Percentiles rank a stretch among this genome's conserved stretches.
phyloP scores from a whole-genome alignment of 768 basidiomycete species.

The Serendipita sp. region DNA sequence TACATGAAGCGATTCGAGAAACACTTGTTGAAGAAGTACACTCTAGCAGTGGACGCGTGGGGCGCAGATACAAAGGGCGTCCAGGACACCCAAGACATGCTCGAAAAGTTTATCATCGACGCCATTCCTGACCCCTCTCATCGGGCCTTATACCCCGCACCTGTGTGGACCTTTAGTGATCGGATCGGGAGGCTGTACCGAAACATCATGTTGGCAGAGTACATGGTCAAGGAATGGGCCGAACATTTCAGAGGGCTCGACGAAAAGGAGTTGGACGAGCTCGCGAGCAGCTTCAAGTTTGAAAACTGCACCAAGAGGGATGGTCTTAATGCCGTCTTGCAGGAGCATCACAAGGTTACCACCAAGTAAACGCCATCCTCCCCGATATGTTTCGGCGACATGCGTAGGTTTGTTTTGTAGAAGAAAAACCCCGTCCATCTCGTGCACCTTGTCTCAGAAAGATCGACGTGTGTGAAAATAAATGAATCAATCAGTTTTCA shows the following conservation, averaged over 20 bases:
- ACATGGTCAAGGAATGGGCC: constrained; percentile 19
- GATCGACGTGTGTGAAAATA: no score
- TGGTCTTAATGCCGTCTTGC: constrained; percentile 21
- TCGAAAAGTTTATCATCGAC: constrained; percentile 19
- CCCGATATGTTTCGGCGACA: no score
- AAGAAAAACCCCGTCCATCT: not conserved
- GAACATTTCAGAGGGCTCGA: constrained; percentile 23
- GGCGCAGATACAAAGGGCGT: constrained; percentile 23
- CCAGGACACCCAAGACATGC: constrained; percentile 19
- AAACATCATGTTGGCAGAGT: constrained; percentile 24
- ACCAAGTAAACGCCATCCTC: not conserved
- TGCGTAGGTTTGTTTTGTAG: not conserved
- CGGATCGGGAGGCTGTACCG: constrained; percentile 19
- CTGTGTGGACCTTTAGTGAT: constrained; percentile 21
- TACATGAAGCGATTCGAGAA: constrained; percentile 26
- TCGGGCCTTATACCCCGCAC: constrained; percentile 20
- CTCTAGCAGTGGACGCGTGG: constrained; percentile 27
- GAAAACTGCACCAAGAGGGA: constrained; percentile 26
- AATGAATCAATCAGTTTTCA: no score
- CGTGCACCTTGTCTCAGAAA: no score
- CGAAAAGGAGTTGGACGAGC: constrained; percentile 24
- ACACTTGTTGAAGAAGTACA: constrained; percentile 27
- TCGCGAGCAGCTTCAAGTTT: constrained; percentile 29
- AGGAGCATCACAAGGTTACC: constrained; percentile 3
- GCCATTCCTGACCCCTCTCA: constrained; percentile 18